phyloP scores from a whole-genome alignment of 164 flowering plant species.

The Malania oleifera region DNA sequence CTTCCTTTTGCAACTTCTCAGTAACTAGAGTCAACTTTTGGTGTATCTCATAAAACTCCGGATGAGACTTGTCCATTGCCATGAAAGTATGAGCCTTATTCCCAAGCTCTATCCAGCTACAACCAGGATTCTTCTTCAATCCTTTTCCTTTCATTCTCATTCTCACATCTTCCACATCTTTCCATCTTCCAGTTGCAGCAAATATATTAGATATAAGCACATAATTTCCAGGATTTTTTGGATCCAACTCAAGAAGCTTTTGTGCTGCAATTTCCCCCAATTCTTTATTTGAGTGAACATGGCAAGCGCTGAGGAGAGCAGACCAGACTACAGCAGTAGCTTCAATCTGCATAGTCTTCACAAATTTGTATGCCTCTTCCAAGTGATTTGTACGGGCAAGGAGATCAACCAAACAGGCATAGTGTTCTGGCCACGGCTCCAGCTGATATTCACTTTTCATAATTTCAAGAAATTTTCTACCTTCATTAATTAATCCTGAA shows the following conservation, averaged over 20 bases:
- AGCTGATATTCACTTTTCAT: slow-evolving; percentile 53
- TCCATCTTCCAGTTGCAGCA: slow-evolving; percentile 68
- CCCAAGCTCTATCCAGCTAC: slow-evolving; percentile 81
- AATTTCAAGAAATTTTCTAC: slow-evolving; percentile 34
- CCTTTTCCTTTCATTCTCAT: slow-evolving; percentile 57
- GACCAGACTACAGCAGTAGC: slow-evolving; percentile 75
- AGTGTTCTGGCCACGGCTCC: slow-evolving; percentile 90
- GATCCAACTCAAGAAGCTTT: slow-evolving; percentile 57
- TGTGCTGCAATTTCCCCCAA: slow-evolving; percentile 62
- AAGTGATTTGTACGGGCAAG: slow-evolving; percentile 69
- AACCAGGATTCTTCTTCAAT: slow-evolving; percentile 74
- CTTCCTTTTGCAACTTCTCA: slow-evolving; percentile 40
- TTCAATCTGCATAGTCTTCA: slow-evolving; percentile 43
- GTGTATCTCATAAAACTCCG: slow-evolving; percentile 44
- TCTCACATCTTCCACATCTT: slow-evolving; percentile 61
- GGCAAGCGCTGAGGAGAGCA: slow-evolving; percentile 76
- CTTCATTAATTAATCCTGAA: slow-evolving; percentile 62
- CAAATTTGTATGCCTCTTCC: slow-evolving; percentile 62
- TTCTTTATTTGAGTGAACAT: slow-evolving; percentile 48
- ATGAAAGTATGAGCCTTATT: slow-evolving; percentile 59
- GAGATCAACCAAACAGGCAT: slow-evolving; percentile 79
- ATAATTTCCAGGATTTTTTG: slow-evolving; percentile 65
- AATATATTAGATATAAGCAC: slow-evolving; percentile 68
- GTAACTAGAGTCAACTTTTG: slow-evolving; percentile 40
- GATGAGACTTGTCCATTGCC: slow-evolving; percentile 68